Evolutionary conservation across 306 rosid species (phyloP), one percentile per base, ranked within the genome.

Genomic region (Mimosa bimucronata): DNA sequence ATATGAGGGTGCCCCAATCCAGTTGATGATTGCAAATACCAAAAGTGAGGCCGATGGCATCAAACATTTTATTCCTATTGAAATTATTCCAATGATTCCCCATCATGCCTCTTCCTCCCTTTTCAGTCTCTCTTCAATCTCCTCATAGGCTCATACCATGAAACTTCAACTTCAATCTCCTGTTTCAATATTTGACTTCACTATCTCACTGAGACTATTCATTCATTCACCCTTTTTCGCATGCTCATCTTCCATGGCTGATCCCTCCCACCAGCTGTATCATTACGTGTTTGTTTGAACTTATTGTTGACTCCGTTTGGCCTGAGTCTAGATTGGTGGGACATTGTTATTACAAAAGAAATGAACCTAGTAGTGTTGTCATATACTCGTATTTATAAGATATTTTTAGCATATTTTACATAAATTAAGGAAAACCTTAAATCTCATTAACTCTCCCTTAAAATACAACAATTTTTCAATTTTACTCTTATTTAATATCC

Each of bases 11-110:
- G 38, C 38, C 38, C 38, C 38, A 34, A 34, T 34, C 38, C 38
- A 34, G 5, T 34, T 34, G 38, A 34, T 89, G 66, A 86, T 86
- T 80, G 50, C 38, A 34, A 34, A n/a, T 34, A 34, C 38, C 41
- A 66, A 53, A 53, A 62, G 78, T 71, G 66, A 50, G 21, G 38
- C 69, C 2, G 37, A 41, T 66, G 45, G 71, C 45, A 66, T 5
- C 50, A 44, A 10, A 44, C 50, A 34, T 34, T 34, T 34, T 0
- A 34, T 6, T 34, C 38, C 38, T 34, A 34, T 34, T 34, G 38
- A 6, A 34, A 34, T 34, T 6, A 34, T 34, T 34, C 38, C 21
- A 37, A 66, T 66, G 26, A 37, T 66, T 66, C 38, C 71, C 25
- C n/a, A 68, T 68, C 53, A 68, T 21, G 50, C 48, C 9, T 38